Evolutionary conservation across 1,284 basidiomycete genomes (phyloP).

Genomic region (Leccinum pallidistipes): DNA sequence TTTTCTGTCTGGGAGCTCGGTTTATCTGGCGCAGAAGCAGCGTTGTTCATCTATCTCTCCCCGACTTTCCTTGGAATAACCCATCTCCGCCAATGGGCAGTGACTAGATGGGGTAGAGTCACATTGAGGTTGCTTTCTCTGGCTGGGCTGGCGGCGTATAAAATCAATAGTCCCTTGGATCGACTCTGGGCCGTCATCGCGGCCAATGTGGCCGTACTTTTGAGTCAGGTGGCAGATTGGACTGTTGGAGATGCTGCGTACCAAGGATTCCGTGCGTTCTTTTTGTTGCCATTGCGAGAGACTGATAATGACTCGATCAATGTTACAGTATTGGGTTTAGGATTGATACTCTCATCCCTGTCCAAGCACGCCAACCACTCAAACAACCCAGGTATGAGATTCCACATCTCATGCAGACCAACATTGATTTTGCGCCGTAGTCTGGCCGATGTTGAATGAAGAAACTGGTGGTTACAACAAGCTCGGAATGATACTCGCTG

Average conservation of each 20-base stretch:
- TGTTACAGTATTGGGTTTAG: slow-evolving; percentile 58
- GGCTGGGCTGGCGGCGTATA: slow-evolving; percentile 62
- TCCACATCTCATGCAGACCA: neutral
- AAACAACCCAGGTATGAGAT: slow-evolving; percentile 69
- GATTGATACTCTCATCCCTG: slow-evolving; percentile 70
- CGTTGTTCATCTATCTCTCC: slow-evolving; percentile 67
- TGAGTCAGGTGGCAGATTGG: slow-evolving; percentile 60
- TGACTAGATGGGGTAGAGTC: slow-evolving; percentile 49
- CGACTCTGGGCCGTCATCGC: slow-evolving; percentile 59
- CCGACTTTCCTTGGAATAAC: slow-evolving; percentile 58
- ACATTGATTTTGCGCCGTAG: slow-evolving; percentile 36
- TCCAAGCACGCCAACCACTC: slow-evolving; percentile 79
- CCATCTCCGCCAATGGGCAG: slow-evolving; percentile 45
- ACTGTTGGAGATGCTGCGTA: slow-evolving; percentile 46
- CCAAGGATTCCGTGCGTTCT: slow-evolving; percentile 57
- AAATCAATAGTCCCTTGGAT: slow-evolving; percentile 51
- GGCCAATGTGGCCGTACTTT: slow-evolving; percentile 52
- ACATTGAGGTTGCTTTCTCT: slow-evolving; percentile 52
- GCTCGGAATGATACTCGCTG: slow-evolving; percentile 54
- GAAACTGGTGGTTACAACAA: slow-evolving; percentile 74
- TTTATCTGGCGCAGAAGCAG: slow-evolving; percentile 74
- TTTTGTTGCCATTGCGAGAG: neutral
- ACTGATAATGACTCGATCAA: neutral
- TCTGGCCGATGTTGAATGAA: slow-evolving; percentile 80
- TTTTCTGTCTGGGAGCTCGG: slow-evolving; percentile 90